phyloP scores from a whole-genome alignment of 2,329 filamentous ascomycete genomes.

The Alternaria brassicicola region DNA sequence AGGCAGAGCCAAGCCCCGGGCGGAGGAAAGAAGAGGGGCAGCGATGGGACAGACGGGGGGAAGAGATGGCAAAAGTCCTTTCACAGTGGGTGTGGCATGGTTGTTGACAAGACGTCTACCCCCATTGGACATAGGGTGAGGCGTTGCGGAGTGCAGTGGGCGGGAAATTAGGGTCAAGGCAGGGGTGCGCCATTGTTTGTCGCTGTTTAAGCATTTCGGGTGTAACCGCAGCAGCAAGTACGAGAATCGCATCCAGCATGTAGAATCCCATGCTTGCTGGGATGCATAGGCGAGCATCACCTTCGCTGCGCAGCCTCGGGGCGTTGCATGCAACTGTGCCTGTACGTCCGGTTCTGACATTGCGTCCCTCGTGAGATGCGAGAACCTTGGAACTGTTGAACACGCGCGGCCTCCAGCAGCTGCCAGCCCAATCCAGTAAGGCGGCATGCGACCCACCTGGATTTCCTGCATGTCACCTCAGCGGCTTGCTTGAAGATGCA shows the following conservation, averaged over 20 bases:
- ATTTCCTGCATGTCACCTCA: not conserved
- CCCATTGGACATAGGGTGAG: constrained; percentile 7
- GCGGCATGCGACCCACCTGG: constrained; percentile 4
- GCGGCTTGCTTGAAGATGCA: not conserved
- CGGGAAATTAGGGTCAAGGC: constrained; percentile 4
- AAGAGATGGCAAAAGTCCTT: not conserved
- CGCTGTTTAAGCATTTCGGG: not conserved
- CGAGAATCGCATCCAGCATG: not conserved
- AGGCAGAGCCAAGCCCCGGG: not conserved
- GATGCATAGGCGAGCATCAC: not conserved
- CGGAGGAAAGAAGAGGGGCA: constrained; percentile 1
- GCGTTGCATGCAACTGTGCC: not conserved
- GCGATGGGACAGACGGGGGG: not conserved
- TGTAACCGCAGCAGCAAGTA: not conserved
- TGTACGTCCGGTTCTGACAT: not conserved
- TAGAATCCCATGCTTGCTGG: not conserved
- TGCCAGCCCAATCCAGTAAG: constrained; percentile 5
- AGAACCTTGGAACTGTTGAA: constrained; percentile 8
- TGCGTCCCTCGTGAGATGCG: constrained; percentile 1
- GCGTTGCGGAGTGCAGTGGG: constrained; percentile 7
- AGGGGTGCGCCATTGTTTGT: constrained; percentile 1
- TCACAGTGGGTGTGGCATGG: constrained; percentile 3
- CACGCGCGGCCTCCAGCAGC: constrained; percentile 10
- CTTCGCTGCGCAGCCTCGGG: not conserved
- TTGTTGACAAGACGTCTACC: not conserved